Evolutionary conservation across 2,329 filamentous ascomycete genomes (phyloP), one percentile per base, ranked within the genome.

Genomic region (Fusarium cicatricum): DNA sequence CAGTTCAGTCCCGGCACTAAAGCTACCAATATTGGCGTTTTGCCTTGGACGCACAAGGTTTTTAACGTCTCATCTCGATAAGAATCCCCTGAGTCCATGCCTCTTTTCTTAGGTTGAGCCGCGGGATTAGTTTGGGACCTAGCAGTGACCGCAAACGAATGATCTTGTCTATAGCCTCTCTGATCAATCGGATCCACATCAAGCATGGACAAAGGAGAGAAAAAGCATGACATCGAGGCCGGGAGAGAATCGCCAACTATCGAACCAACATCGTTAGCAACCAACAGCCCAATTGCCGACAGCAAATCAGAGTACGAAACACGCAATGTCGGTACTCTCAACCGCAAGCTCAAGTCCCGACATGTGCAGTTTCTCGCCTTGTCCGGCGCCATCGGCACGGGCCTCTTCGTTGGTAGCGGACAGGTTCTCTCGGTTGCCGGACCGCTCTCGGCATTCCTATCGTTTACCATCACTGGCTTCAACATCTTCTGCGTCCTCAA

Each of bases 261-360:
- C 11, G 54, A 59, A 49, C 56, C 48, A 59, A 58, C 55, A 46
- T 12, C 43, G 19, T 16, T 46, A 11, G 15, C 34, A 32, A 59
- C 57, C 54, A 47, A 58, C 29, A 23, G 46, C 10, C 23, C 36
- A 52, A 19, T 31, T 31, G 31, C 34, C 6, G 54, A 59, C 36
- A 17, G 12, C 34, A 59, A 59, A 39, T 14, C 41, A 4, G 56
- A 58, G 10, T 59, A 34, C 29, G 55, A 53, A 16, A 48, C 51
- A 41, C 42, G 55, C 36, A 59, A 59, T 40, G 23, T 59, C 55
- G 56, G 56, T 23, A 59, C 56, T 33, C 34, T 59, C 14, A 54
- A 59, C 42, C 56, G 56, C 6, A 59, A 21, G n/a, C 56, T 59
- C 33, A 46, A 46, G 43, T 46, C 43, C 43, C 43, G 43, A n/a